phyloP scores from a whole-genome alignment of 768 basidiomycete genomes.

The Podaxis sp. region DNA sequence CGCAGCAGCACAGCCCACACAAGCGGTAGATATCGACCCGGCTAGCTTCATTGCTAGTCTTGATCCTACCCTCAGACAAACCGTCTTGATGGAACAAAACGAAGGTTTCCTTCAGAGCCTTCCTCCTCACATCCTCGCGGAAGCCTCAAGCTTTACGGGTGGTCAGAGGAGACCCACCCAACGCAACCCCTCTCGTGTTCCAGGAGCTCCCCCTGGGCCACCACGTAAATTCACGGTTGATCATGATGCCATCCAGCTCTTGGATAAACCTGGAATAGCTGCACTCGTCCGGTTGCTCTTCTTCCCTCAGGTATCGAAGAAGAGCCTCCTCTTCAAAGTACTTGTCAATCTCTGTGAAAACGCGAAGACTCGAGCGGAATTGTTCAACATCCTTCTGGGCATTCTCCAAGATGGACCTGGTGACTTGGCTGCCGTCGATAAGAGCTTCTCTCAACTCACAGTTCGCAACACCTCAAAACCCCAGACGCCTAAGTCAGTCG shows the following conservation, averaged over 20 bases:
- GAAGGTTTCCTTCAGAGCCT: conserved; percentile 79
- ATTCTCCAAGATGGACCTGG: conserved; percentile 95
- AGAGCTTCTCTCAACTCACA: conserved; percentile 89
- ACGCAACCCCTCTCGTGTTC: conserved; percentile 15
- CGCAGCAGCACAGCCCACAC: conserved; percentile 37
- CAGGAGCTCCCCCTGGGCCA: conserved; percentile 23
- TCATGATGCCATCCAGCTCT: conserved; percentile 88
- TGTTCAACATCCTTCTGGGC: conserved; percentile 91
- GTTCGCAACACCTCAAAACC: conserved; percentile 52
- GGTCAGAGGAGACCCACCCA: conserved; percentile 14
- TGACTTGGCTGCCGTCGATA: conserved; percentile 88
- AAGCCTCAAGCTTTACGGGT: conserved; percentile 57
- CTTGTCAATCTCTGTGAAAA: conserved; percentile 97
- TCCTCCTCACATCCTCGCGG: conserved; percentile 83
- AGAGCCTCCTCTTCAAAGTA: conserved; percentile 81
- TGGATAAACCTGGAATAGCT: conserved; percentile 87
- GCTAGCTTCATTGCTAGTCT: conserved; percentile 91
- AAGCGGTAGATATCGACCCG: conserved; percentile 76
- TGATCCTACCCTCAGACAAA: conserved; percentile 83
- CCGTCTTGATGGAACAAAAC: conserved; percentile 87
- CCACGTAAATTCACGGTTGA: conserved; percentile 49
- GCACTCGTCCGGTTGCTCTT: conserved; percentile 90
- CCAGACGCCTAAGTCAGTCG: conserved; percentile 49
- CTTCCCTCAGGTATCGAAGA: conserved; percentile 90
- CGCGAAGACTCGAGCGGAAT: conserved; percentile 80